phyloP scores from a whole-genome alignment of 257 asterid genomes.

The Coffea canephora region DNA sequence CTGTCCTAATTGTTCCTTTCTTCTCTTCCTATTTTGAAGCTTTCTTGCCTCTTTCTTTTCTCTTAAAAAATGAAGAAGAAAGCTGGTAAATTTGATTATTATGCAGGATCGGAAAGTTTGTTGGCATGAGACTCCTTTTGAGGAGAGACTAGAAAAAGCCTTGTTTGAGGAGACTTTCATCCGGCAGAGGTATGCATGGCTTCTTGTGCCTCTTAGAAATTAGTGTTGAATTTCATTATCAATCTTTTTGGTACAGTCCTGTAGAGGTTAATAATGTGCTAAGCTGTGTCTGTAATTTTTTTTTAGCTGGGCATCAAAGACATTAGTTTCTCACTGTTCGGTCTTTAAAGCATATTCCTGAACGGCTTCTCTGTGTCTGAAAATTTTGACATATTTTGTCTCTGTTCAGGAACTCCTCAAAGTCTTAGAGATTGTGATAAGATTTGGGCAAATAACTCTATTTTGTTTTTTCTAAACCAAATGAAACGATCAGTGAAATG shows the following conservation, averaged over 20 bases:
- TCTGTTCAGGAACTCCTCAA: neutral
- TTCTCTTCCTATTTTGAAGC: neutral
- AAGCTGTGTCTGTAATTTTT: neutral
- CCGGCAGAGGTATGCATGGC: constrained; percentile 55
- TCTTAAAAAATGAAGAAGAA: neutral
- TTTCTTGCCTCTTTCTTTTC: neutral
- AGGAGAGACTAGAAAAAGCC: constrained; percentile 95
- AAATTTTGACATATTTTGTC: neutral
- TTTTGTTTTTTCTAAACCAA: neutral
- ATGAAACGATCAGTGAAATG: neutral
- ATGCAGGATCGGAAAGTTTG: constrained; percentile 65
- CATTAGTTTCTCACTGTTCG: neutral
- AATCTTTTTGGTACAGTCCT: neutral
- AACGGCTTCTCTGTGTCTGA: neutral
- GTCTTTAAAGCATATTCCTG: no score
- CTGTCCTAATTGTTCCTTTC: constrained; percentile 10
- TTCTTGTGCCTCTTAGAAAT: neutral
- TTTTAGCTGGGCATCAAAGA: neutral
- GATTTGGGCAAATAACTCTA: neutral
- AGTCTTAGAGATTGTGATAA: no score
- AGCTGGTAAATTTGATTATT: neutral
- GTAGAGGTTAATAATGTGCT: neutral
- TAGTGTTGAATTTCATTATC: neutral
- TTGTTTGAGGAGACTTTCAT: constrained; percentile 67
- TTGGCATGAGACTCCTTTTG: constrained; percentile 96